Base-by-base conservation (phyloP, 2,329 filamentous ascomycete genomes). In the Claviceps arundinis region DNA sequence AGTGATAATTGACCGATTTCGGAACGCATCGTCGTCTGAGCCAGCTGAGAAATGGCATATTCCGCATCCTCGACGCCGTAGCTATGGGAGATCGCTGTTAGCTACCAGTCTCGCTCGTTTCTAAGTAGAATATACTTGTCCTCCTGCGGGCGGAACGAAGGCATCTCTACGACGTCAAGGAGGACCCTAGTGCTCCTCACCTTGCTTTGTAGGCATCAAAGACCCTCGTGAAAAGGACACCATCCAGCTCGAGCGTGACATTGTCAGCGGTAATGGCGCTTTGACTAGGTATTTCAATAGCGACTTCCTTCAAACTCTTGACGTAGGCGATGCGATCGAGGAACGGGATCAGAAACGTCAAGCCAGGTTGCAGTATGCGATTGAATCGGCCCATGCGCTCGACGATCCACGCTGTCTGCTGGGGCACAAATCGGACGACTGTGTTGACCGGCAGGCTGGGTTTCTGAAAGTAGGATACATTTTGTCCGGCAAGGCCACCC, bases 321-420 rank as follows among this genome's bases (percentile, higher is more conserved):
- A 98, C 93, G 68, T 98, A 98, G 61, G 93, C 87, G 68, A 98
- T 97, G 56, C 89, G 85, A 70, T 98, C 93, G 67, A 98, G 73
- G 59, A 97, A 86, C 1, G 93, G 93, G 51, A 93, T 77, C 59
- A 98, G 72, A 56, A 98, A 78, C 22, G 93, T 90, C 56, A 98
- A 75, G 53, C 93, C 93, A 3, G 93, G 93, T 62, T 96, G 81
- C 49, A 98, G 74, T 63, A 98, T 96, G 55, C 90, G 81, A 71
- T 88, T 85, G 74, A 95, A 98, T 70, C 90, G 93, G 62, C 93
- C 93, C 93, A 98, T 98, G 65, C 93, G 90, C 79, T 98, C 93
- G 53, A 98, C 93, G 54, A 98, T 91, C 93, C 93, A 98, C 68
- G 93, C 93, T 61, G 91, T 97, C 74, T 98, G 93, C 71, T 98